Base-by-base conservation (phyloP, 371 early-diverging fungal genomes). In the Smittium mucronatum region DNA sequence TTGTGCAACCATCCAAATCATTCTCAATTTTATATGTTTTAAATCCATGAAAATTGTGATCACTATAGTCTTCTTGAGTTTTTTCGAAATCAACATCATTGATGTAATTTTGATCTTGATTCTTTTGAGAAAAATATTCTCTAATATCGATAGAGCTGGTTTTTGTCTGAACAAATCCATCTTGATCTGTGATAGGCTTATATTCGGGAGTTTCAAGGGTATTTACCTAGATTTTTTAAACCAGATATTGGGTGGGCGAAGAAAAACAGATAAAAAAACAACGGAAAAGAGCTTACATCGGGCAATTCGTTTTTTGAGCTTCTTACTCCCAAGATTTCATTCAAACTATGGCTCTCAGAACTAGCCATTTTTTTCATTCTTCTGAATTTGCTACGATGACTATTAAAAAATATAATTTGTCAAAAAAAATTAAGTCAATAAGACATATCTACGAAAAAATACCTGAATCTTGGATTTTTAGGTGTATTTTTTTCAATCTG, bases 301-400 rank as follows among this genome's bases (percentile, higher is more conserved):
- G n/a, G n/a, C n/a, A n/a, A n/a, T n/a, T n/a, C n/a, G 15, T 29
- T 34, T 58, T 32, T 69, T 35, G 28, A 21, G 68, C 33, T 21
- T 74, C 78, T 72, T 16, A 67, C 8, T 36, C 86, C 87, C 34
- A 87, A 69, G 64, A 87, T 87, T 74, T 77, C 77, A 67, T 75
- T 74, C 58, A 87, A 69, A 0, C 80, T 74, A 32, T 70, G 73
- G 15, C 69, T 57, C 59, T 82, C 82, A 68, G 71, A 75, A 58
- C 74, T 77, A 2, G 77, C 76, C 70, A 87, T 81, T 57, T 67
- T 69, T 68, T 87, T 87, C 80, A 85, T 87, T 26, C 78, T 70
- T n/a, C 84, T 75, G 73, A 84, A 87, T 72, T 81, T 81, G 16
- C 80, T 71, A 17, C 87, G 78, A 64, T 86, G 85, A 64, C 76